Base-by-base conservation (phyloP, 148 eudicot genomes). In the Mesembryanthemum crystallinum region DNA sequence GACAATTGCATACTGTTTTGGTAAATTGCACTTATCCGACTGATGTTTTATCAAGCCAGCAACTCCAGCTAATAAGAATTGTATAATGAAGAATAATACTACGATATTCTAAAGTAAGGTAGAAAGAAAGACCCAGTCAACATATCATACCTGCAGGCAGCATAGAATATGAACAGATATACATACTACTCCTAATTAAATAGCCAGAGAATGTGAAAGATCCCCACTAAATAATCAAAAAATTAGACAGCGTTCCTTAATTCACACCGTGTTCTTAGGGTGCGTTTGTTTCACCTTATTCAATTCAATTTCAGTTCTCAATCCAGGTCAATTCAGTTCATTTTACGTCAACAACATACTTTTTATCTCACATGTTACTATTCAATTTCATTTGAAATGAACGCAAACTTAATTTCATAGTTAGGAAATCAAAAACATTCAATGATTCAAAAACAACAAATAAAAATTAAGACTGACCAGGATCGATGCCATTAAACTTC, bases 401-500 rank as follows among this genome's bases (percentile, higher is more conserved):
- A 35, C 49, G 20, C 4, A 0, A 17, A 6, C 13, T 27, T 43
- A 24, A 7, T 17, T 23, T 54, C 8, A 18, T 18, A 18, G 3
- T 21, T 0, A 45, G 27, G 10, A 60, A 62, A 67, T 42, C 15
- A 29, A 37, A 64, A 8, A 2, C 3, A n/a, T 43, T 47, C 1
- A 60, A 18, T 11, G 20, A 54, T 32, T 24, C 7, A 71, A 49
- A 55, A 33, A 5, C 1, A 30, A 39, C 5, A 37, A 55, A 42
- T 32, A 23, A 15, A 39, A 35, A 55, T 18, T 8, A 67, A 58
- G 0, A 76, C 76, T 25, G 0, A 81, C 83, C 83, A 15, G 73
- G 69, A 67, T 81, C 73, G 24, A 81, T 71, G 9, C 72, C 73
- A 47, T 57, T 32, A 23, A 81, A 21, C 32, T 67, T 81, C 83